phyloP scores from a whole-genome alignment of 345 rosid species.

The Conringia planisiliqua region DNA sequence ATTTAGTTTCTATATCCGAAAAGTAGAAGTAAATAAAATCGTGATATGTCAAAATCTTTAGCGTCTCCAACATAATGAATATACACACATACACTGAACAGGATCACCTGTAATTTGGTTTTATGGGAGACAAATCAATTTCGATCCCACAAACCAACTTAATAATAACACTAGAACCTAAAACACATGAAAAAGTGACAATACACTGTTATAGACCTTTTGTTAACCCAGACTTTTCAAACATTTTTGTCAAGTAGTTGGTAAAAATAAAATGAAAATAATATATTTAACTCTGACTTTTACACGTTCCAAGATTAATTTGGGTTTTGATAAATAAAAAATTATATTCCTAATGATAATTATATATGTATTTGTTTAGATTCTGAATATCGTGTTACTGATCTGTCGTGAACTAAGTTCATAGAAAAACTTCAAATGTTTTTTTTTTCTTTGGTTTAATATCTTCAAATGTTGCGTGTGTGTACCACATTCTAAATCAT shows the following conservation, averaged over 20 bases:
- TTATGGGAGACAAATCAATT: constrained; percentile 25
- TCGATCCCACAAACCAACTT: not conserved
- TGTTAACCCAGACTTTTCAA: not conserved
- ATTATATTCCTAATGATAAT: not conserved
- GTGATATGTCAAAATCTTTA: not conserved
- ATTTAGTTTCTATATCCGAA: not conserved
- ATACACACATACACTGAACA: not conserved
- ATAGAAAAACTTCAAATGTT: not conserved
- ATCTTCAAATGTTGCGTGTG: not conserved
- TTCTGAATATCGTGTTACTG: not conserved
- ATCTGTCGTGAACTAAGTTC: not conserved
- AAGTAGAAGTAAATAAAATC: not conserved
- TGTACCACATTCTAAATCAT: not conserved
- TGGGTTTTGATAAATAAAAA: too few species aligned
- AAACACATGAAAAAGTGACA: not conserved
- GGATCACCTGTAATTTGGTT: constrained; percentile 3
- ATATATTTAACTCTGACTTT: not conserved
- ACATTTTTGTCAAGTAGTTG: not conserved
- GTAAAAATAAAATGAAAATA: not conserved
- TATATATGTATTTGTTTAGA: not conserved
- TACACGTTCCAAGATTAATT: not conserved
- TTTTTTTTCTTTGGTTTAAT: not conserved
- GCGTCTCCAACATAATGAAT: not conserved
- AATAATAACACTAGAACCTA: not conserved
- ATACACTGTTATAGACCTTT: not conserved